Evolutionary conservation across 345 rosid species (phyloP), one percentile per base, ranked within the genome.

Genomic region (Mallotus nudiflorus): DNA sequence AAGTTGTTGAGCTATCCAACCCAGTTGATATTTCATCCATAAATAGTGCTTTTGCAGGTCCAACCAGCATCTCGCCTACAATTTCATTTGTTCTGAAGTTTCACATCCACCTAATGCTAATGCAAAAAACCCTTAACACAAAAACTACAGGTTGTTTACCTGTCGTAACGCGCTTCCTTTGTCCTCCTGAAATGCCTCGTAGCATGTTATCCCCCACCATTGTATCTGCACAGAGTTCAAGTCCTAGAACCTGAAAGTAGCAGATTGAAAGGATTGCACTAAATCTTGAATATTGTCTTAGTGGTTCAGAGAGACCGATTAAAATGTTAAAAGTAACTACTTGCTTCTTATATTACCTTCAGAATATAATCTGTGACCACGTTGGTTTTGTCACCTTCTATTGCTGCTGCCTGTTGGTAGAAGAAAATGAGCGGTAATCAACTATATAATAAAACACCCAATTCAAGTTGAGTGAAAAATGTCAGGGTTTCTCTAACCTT

Each of bases 21-120:
- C 97, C 93, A 11, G 80, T 87, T 51, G 95, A 83, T 66, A 91
- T 91, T 72, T 86, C 97, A 67, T 91, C 95, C 97, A 89, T 88
- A 72, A 91, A 86, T 1, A 91, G 81, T 50, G 86, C 89, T 80
- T 78, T 86, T 1, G 83, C 71, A 2, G 93, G 97, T 22, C 93
- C 96, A 10, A 89, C 67, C 19, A 91, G 83, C 90, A 89, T 86
- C 62, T 91, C 97, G 51, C 89, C 93, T 74, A 82, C 37, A 45
- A 20, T 42, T 27, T 0, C 12, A 27, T 45, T 22, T n/a, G n/a
- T n/a, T 42, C 18, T 24, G n/a, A n/a, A 42, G 66, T 44, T 25
- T 13, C 44, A 13, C 18, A 24, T 63, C 24, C 53, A 20, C 13
- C 44, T 59, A 18, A 58, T 20, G 28, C 66, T 25, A 22, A 42